Percentiles rank a stretch among this genome's conserved stretches.
phyloP scores from a whole-genome alignment of 257 asterid species.

The Apocynum venetum region DNA sequence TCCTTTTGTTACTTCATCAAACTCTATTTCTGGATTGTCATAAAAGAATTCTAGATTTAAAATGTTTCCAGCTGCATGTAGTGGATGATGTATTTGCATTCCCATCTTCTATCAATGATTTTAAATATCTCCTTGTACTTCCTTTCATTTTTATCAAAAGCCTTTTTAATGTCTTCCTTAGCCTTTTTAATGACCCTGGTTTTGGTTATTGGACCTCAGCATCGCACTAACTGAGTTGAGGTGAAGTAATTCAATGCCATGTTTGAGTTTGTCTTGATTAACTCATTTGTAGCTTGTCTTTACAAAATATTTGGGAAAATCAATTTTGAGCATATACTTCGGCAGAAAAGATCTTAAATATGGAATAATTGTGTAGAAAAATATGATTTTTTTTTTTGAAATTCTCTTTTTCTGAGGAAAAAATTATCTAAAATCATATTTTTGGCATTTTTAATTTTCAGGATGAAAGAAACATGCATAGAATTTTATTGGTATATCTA shows the following conservation, averaged over 20 bases:
- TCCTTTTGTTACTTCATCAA: too few relatives aligned
- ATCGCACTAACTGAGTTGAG: background rate
- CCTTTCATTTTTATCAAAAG: too few relatives aligned
- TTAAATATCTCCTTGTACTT: too few relatives aligned
- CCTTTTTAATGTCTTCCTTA: too few relatives aligned
- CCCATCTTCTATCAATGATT: too few relatives aligned
- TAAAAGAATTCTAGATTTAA: too few relatives aligned
- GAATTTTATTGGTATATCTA: background rate
- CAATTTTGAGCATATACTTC: background rate
- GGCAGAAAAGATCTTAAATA: background rate
- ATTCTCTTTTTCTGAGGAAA: too few relatives aligned
- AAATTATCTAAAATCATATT: background rate
- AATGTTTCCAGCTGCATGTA: too few relatives aligned
- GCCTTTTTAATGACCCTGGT: too few relatives aligned
- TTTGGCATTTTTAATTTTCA: background rate
- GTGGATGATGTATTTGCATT: too few relatives aligned
- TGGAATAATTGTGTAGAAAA: background rate
- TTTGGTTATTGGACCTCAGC: background rate
- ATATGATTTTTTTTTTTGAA: background rate
- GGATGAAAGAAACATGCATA: background rate
- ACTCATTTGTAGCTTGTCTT: background rate
- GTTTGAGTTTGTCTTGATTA: background rate
- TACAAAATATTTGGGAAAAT: background rate
- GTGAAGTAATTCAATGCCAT: background rate
- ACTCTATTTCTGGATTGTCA: too few relatives aligned